Conservation (phyloP, 371 early-diverging fungal species). For the Rhizomucor pusillus region DNA sequence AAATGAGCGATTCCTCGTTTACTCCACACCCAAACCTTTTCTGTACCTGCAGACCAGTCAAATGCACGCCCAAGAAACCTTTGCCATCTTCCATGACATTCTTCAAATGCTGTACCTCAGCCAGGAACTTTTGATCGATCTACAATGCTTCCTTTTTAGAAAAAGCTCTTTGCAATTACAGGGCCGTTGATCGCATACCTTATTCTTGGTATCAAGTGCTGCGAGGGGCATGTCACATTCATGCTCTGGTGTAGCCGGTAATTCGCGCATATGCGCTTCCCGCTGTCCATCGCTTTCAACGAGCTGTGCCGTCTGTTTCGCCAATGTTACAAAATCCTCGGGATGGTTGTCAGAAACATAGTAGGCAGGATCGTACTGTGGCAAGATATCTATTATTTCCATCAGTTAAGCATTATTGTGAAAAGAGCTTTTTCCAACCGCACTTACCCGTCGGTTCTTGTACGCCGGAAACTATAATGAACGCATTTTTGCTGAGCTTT, state of each 20-base stretch:
- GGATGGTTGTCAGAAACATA: slow-evolving; percentile 34
- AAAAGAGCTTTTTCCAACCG: background rate
- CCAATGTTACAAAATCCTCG: slow-evolving; percentile 25
- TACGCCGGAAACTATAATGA: slow-evolving; percentile 17
- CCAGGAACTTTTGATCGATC: slow-evolving; percentile 1
- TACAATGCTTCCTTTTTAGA: background rate
- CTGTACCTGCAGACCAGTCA: slow-evolving; percentile 16
- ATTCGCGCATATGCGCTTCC: background rate
- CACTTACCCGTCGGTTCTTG: slow-evolving; percentile 14
- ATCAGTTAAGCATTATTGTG: background rate
- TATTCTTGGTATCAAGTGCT: background rate
- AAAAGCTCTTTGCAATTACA: too few relatives aligned
- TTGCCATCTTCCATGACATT: background rate
- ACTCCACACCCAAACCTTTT: background rate
- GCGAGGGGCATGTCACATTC: background rate
- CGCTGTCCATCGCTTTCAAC: slow-evolving; percentile 12
- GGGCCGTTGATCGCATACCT: too few relatives aligned
- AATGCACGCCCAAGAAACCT: background rate
- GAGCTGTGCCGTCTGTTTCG: slow-evolving; percentile 19
- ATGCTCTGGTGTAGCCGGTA: slow-evolving; percentile 6
- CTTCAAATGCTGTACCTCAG: background rate
- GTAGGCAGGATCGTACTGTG: slow-evolving; percentile 26
- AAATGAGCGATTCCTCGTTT: background rate
- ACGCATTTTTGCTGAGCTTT: slow-evolving; percentile 10
- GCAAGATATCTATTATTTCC: slow-evolving; percentile 12